Base-by-base conservation (phyloP, 2,329 filamentous ascomycete genomes). In the Phoma sp. region DNA sequence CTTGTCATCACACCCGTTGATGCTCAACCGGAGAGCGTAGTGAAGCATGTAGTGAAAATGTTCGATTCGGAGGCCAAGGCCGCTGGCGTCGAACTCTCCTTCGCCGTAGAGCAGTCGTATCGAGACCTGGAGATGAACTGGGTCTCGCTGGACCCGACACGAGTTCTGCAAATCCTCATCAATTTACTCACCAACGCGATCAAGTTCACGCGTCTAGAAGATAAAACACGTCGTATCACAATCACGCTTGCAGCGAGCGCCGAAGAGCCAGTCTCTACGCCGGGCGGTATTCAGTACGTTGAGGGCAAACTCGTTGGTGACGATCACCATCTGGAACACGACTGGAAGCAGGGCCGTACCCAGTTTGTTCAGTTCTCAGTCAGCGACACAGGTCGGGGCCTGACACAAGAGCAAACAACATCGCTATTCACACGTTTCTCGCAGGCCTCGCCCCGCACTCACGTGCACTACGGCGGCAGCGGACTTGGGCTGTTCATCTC, bases 161-260 rank as follows among this genome's bases (percentile, higher is more conserved):
- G 78, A 24, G 51, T 79, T 7, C 55, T 79, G 1, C 78, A 68
- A 57, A 56, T 67, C n/a, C 58, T 79, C 3, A 72, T 72, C 51
- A 72, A 74, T 19, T 67, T 79, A 0, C 58, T 80, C 22, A 78
- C 77, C 1, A 79, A 79, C 43, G 73, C 75, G 2, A 77, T 80
- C 56, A 80, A 80, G 45, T 80, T 79, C 53, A 80, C 77, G 1
- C 70, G 74, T 17, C 68, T 75, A 29, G 67, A 71, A 6, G 31
- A 4, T 1, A 41, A 67, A 0, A 70, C 41, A 4, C 72, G 75
- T 0, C 58, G 64, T 5, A 74, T 80, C 37, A 74, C 62, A 0
- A 68, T 80, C 4, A 71, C 60, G n/a, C 53, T 79, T 1, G 70
- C 71, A 10, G 76, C 76, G 0, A 64, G 57, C 32, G 17, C 36